phyloP scores from a whole-genome alignment of 306 rosid species.

The Hylodesmum podocarpum region DNA sequence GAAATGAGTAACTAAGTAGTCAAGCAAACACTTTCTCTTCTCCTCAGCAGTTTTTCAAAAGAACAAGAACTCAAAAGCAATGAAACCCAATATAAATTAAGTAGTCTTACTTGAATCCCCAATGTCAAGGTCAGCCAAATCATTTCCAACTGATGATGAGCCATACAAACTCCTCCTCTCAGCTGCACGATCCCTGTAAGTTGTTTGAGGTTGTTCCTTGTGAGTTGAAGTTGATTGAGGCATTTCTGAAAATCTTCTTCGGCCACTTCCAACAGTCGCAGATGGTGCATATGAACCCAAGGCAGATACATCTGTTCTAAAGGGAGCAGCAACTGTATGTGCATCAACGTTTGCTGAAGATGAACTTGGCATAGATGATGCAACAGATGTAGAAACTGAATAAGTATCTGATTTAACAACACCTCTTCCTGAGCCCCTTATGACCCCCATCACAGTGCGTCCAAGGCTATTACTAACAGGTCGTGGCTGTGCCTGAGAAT shows the following conservation, averaged over 20 bases:
- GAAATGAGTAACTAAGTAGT: not conserved
- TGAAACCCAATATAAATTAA: conserved; percentile 31
- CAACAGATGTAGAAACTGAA: conserved; percentile 46
- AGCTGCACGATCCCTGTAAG: conserved; percentile 96
- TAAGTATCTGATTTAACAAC: conserved; percentile 61
- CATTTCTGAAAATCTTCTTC: conserved; percentile 92
- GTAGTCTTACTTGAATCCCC: conserved; percentile 79
- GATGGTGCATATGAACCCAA: conserved; percentile 72
- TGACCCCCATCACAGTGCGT: conserved; percentile 91
- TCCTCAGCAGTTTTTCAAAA: conserved; percentile 16
- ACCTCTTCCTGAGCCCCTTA: conserved; percentile 94
- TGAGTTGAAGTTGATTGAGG: conserved; percentile 68
- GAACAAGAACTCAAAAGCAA: conserved; percentile 25
- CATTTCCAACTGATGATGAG: conserved; percentile 66
- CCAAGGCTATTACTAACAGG: conserved; percentile 89
- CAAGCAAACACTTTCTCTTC: conserved; percentile 19
- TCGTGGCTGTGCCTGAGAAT: conserved; percentile 62
- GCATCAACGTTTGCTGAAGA: conserved; percentile 48
- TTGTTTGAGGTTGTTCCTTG: conserved; percentile 70
- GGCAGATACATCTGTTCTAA: conserved; percentile 84
- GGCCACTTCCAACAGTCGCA: conserved; percentile 62
- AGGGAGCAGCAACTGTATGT: conserved; percentile 55
- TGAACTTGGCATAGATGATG: conserved; percentile 40
- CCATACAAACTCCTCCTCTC: conserved; percentile 96
- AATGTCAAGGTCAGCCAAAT: conserved; percentile 57